Evolutionary conservation across 805 yeast genomes (phyloP).

Genomic region (Yarrowia porcina): DNA sequence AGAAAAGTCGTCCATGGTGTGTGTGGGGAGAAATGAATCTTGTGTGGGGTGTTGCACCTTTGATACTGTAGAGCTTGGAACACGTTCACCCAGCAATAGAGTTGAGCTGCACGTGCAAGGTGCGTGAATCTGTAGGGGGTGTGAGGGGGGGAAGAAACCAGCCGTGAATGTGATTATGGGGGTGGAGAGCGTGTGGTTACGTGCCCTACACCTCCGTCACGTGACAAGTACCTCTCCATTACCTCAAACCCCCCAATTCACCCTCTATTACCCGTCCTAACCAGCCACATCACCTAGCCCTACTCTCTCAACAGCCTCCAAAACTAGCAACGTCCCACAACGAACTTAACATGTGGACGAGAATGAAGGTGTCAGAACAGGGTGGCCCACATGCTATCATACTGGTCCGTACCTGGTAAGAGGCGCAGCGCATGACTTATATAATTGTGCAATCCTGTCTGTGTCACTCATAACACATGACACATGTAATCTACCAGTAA

Average conservation of each 20-base stretch:
- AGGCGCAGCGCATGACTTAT: not conserved
- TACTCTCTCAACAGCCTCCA: too few species aligned
- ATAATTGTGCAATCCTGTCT: too few species aligned
- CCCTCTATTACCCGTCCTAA: too few species aligned
- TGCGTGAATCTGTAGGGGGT: not conserved
- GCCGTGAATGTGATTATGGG: not conserved
- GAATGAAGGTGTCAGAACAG: not conserved
- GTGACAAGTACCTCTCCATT: too few species aligned
- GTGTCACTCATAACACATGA: not conserved
- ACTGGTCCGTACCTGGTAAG: not conserved
- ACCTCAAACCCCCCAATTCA: too few species aligned
- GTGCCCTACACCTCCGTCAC: not conserved
- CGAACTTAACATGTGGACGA: too few species aligned
- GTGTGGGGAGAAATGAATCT: not conserved
- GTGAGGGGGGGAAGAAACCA: not conserved
- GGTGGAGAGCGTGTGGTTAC: not conserved
- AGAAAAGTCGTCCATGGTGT: slow-evolving; percentile 1
- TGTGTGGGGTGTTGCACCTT: not conserved
- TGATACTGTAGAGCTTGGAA: not conserved
- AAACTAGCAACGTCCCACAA: too few species aligned
- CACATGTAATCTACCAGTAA: too few species aligned
- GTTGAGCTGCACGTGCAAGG: slow-evolving; percentile 2
- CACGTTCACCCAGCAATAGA: not conserved
- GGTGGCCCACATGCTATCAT: too few species aligned
- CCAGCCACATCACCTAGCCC: too few species aligned